phyloP scores from a whole-genome alignment of 441 rosid genomes.

The Croton setiger region DNA sequence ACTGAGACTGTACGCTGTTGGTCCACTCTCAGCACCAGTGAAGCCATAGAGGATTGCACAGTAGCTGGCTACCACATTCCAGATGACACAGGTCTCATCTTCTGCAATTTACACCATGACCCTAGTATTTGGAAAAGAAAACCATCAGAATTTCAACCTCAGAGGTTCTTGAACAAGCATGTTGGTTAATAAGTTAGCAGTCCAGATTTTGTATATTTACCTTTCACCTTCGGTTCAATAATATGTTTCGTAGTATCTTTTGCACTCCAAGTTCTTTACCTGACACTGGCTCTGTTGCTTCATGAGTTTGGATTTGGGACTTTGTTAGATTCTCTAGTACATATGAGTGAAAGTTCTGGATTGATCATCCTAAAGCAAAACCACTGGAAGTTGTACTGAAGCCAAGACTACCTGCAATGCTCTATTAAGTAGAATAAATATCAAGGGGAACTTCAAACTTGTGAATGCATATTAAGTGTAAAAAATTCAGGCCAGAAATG shows the following conservation, averaged over 20 bases:
- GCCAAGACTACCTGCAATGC: conserved; percentile 38
- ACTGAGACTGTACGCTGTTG: conserved; percentile 44
- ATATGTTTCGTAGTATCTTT: too few species aligned
- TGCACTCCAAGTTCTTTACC: too few species aligned
- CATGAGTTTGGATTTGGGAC: too few species aligned
- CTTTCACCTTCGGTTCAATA: too few species aligned
- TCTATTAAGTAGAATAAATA: conserved; percentile 14
- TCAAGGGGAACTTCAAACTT: not conserved
- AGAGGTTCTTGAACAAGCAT: conserved; percentile 33
- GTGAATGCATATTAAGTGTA: not conserved
- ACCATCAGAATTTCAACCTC: conserved; percentile 37
- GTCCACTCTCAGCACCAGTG: conserved; percentile 42
- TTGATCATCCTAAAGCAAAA: conserved; percentile 32
- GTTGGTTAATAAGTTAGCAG: conserved; percentile 24
- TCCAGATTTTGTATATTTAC: conserved; percentile 30
- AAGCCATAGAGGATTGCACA: conserved; percentile 45
- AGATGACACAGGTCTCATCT: conserved; percentile 39
- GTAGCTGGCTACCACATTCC: conserved; percentile 38
- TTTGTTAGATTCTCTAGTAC: too few species aligned
- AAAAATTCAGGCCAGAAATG: not conserved
- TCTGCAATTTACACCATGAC: conserved; percentile 51
- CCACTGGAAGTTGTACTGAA: conserved; percentile 36
- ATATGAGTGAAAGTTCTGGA: too few species aligned
- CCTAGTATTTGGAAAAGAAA: conserved; percentile 34
- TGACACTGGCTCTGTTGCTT: too few species aligned